phyloP scores from a whole-genome alignment of 1,284 basidiomycete species.

The Ganoderma resinaceum region DNA sequence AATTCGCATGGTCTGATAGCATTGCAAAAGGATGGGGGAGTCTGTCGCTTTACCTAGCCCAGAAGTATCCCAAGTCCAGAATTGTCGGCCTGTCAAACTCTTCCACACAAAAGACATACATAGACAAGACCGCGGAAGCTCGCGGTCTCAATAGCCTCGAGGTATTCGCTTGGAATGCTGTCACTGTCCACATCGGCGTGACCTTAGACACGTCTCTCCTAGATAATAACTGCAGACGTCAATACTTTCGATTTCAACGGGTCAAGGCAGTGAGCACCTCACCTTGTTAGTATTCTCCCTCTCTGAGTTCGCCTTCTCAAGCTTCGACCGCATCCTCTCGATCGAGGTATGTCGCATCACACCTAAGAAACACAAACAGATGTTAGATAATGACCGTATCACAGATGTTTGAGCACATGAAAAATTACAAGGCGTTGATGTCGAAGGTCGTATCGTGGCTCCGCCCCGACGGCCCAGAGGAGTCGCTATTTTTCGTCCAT shows the following conservation, averaged over 20 bases:
- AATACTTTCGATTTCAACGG: constrained; percentile 69
- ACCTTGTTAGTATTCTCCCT: neutral
- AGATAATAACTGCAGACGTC: constrained; percentile 79
- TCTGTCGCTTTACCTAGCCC: constrained; percentile 70
- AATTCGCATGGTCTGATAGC: constrained; percentile 6
- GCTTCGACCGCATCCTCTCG: constrained; percentile 78
- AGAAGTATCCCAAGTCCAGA: constrained; percentile 76
- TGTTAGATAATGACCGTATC: neutral
- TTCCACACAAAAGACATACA: constrained; percentile 72
- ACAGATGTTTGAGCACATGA: constrained; percentile 87
- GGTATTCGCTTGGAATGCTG: constrained; percentile 39
- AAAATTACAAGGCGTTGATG: constrained; percentile 75
- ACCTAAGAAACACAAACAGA: neutral
- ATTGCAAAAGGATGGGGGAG: constrained; percentile 71
- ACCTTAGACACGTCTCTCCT: neutral
- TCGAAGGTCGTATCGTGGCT: constrained; percentile 77
- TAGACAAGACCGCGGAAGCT: constrained; percentile 61
- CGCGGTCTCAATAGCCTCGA: constrained; percentile 66
- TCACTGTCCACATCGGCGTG: neutral
- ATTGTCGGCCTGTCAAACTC: constrained; percentile 79
- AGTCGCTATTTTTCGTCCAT: constrained; percentile 73
- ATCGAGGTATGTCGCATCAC: constrained; percentile 59
- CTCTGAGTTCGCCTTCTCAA: constrained; percentile 39
- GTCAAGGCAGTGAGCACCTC: constrained; percentile 50
- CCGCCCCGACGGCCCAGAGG: constrained; percentile 47